These are phyloP conservation scores for Mucor circinelloides DNA, from an alignment of 371 early-diverging fungal genomes.

Conservation along the genomic window DNA sequence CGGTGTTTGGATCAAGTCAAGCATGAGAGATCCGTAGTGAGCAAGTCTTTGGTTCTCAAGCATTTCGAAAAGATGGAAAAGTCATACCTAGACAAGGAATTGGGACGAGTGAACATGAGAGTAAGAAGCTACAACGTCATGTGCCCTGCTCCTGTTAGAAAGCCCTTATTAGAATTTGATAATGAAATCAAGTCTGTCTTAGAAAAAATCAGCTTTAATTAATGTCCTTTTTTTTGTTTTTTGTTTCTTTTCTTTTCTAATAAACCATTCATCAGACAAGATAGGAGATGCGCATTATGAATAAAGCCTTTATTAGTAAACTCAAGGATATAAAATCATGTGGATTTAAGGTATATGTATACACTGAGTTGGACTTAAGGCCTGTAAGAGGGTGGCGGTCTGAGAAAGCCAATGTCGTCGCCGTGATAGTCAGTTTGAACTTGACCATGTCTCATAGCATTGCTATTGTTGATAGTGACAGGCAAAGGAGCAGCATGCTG, in stretches of 20 bases:
- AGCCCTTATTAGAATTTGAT: constrained; percentile 22
- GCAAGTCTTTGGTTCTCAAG: constrained; percentile 1
- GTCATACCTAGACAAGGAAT: constrained; percentile 17
- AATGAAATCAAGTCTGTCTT: constrained; percentile 13
- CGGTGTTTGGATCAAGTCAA: constrained; percentile 6
- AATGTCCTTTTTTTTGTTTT: not conserved
- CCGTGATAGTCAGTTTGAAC: not conserved
- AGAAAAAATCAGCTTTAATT: not conserved
- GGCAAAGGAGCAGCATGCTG: not conserved
- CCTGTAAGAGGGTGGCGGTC: constrained; percentile 12
- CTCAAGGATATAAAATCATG: not conserved
- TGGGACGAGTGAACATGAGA: constrained; percentile 14
- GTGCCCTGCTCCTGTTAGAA: constrained; percentile 34
- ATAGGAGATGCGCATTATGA: no score
- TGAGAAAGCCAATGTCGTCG: not conserved
- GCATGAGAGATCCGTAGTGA: not conserved
- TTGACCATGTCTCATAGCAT: not conserved
- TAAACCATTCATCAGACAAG: not conserved
- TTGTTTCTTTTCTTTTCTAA: not conserved
- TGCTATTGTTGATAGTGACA: not conserved
- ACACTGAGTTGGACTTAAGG: not conserved
- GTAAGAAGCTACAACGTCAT: constrained; percentile 41
- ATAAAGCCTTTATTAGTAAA: not conserved
- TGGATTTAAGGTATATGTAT: not conserved
- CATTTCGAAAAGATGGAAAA: constrained; percentile 19